phyloP scores from a whole-genome alignment of 331 rosid genomes.

The Malus hybrid region DNA sequence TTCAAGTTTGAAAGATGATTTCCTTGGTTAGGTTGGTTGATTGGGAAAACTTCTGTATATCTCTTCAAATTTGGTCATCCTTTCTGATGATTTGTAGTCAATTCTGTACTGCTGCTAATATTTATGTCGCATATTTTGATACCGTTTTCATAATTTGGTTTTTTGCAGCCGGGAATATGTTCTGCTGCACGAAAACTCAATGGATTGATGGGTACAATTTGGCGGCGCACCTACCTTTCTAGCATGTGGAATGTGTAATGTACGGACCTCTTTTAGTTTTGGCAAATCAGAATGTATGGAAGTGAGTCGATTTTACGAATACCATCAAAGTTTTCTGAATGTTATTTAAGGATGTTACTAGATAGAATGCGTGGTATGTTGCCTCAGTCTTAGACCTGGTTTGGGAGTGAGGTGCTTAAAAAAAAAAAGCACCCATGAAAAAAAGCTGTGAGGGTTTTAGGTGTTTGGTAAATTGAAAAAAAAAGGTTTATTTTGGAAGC shows the following conservation, averaged over 20 bases:
- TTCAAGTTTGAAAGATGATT: background rate
- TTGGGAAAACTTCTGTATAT: background rate
- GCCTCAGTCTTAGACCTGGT: background rate
- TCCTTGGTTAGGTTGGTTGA: background rate
- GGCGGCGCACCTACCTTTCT: background rate
- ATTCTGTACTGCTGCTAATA: background rate
- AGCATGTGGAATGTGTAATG: background rate
- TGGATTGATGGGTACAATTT: constrained; percentile 13
- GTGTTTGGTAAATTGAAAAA: too few species aligned
- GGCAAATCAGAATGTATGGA: background rate
- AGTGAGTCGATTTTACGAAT: background rate
- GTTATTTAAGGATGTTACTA: background rate
- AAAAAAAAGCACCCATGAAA: too few species aligned
- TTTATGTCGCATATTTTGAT: background rate
- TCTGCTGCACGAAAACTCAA: constrained; percentile 79
- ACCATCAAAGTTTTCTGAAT: too few species aligned
- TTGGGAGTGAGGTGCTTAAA: too few species aligned
- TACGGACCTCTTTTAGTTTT: background rate
- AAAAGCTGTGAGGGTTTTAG: background rate
- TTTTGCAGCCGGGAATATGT: constrained; percentile 95
- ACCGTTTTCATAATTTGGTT: background rate
- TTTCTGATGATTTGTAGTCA: background rate
- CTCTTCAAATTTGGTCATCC: background rate
- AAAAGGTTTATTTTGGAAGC: too few species aligned
- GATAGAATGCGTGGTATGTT: background rate